phyloP scores from a whole-genome alignment of 2,329 filamentous ascomycete species.

The Dactylellina haptotyla region DNA sequence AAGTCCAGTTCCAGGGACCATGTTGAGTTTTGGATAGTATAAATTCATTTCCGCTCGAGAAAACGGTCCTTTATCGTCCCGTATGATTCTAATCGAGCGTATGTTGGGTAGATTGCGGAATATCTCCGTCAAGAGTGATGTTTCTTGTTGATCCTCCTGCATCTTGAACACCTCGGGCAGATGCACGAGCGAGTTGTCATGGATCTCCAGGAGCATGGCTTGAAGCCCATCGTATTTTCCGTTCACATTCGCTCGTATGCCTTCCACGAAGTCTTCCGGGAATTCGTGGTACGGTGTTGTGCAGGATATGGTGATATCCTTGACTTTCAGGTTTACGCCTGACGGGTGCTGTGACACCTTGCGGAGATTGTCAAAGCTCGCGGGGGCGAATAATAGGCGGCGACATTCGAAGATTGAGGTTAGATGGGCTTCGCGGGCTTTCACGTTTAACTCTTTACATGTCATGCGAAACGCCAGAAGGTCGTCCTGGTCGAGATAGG shows the following conservation, averaged over 20 bases:
- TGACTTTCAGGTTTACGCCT: background rate
- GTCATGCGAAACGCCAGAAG: constrained; percentile 18
- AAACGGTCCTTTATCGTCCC: background rate
- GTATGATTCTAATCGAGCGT: background rate
- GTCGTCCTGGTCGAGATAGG: constrained; percentile 5
- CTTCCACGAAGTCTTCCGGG: too few species aligned
- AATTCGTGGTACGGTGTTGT: too few species aligned
- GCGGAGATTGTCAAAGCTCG: constrained; percentile 7
- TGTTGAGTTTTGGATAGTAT: background rate
- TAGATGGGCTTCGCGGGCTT: constrained; percentile 1
- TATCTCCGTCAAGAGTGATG: background rate
- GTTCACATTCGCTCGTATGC: too few species aligned
- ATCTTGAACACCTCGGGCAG: background rate
- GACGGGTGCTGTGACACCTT: constrained; percentile 23
- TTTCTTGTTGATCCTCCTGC: background rate
- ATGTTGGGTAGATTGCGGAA: constrained; percentile 16
- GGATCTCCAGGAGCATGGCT: too few species aligned
- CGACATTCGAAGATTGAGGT: background rate
- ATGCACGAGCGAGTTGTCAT: too few species aligned
- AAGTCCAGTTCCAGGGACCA: background rate
- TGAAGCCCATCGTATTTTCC: too few species aligned
- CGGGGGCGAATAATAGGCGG: background rate
- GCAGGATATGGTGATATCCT: background rate
- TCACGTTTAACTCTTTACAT: background rate
- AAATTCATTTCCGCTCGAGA: constrained; percentile 17